phyloP scores from a whole-genome alignment of 2,329 filamentous ascomycete species.

The Cryphonectria nitschkei region DNA sequence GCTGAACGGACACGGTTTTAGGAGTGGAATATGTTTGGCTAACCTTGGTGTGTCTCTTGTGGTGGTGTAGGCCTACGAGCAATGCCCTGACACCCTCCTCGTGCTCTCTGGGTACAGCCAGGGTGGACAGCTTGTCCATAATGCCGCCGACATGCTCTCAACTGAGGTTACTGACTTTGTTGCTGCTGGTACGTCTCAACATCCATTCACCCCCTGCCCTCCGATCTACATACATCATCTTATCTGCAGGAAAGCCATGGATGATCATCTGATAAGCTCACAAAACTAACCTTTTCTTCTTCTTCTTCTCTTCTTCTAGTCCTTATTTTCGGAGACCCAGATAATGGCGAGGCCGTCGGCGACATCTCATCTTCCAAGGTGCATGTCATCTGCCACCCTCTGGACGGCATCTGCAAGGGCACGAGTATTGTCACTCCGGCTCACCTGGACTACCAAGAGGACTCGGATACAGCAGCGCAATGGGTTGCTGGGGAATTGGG shows the following conservation, averaged over 20 bases:
- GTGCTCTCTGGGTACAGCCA: constrained; percentile 46
- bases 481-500: constrained; percentile 20
- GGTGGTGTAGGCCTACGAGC: constrained; percentile 20
- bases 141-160: constrained; percentile 33
- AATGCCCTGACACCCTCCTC: constrained; percentile 46
- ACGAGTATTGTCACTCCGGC: constrained; percentile 14
- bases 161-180: constrained; percentile 29
- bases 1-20: too few relatives aligned
- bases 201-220: not conserved
- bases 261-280: not conserved
- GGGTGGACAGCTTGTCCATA: constrained; percentile 38
- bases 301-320: constrained; percentile 19
- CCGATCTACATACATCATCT: too few relatives aligned
- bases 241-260: not conserved
- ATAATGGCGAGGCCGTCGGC: constrained; percentile 28
- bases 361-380: constrained; percentile 24
- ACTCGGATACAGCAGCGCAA: constrained; percentile 21
- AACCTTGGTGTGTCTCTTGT: not conserved
- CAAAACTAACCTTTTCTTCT: not conserved
- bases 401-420: constrained; percentile 30
- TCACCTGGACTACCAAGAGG: constrained; percentile 26
- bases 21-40: not conserved
- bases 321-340: constrained; percentile 36
- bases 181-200: constrained; percentile 23
- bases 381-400: constrained; percentile 29